Base-by-base conservation (phyloP, 768 basidiomycete genomes). In the Lepiota venenata region DNA sequence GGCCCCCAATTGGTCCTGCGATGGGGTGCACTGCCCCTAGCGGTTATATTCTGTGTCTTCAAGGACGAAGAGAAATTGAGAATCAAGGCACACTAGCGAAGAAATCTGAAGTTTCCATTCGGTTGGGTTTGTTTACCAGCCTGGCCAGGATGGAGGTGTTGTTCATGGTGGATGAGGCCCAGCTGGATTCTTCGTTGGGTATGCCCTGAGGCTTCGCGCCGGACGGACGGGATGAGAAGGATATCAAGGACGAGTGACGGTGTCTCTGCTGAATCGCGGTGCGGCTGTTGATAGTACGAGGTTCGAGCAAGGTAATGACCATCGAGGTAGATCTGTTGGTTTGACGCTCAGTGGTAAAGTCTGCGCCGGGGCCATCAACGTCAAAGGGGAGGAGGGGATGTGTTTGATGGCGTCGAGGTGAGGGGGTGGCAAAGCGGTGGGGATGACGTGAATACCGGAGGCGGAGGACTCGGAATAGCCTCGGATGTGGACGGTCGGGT, bases 381-480 rank as follows among this genome's bases (percentile, higher is more conserved):
- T 47, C 44, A 32, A 37, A 12, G 11, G 53, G 16, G 43, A 41
- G 11, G 18, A n/a, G n/a, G n/a, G n/a, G n/a, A 25, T 1, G 44
- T n/a, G 25, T 16, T 38, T 16, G 12, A 45, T 6, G 22, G 16
- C 10, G 32, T 18, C 11, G 21, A 14, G 16, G n/a, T 29, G 44
- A n/a, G 11, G 4, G 36, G 2, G 22, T 15, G 20, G 50, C 36
- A 27, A 52, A 47, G 11, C 62, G 63, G 42, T 63, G 65, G 18
- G 70, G 65, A 76, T 71, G 37, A 71, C 72, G 46, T 71, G 72
- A 40, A 77, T 71, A 5, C 78, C 78, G 38, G 75, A 76, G 22
- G 71, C 66, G 62, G 78, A 78, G 66, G 78, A 76, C 36, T 77
- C 75, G 15, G 77, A 78, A 62, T 78, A 78, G 21, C 65, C 66